Evolutionary conservation across 2,329 filamentous ascomycete genomes (phyloP).

Genomic region (Triangularia setosa): DNA sequence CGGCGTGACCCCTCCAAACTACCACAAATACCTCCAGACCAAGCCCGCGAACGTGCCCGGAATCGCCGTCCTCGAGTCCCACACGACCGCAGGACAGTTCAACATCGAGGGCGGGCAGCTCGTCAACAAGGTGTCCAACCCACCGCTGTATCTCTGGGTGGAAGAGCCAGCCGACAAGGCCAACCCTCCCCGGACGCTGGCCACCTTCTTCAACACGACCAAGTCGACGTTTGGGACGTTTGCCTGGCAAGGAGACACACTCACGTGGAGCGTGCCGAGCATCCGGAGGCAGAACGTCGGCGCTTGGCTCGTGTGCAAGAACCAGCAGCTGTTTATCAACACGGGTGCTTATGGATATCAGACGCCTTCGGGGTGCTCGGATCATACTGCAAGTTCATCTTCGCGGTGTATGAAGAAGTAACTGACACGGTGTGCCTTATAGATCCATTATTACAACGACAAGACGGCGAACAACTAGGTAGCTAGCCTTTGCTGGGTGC

Average conservation of each 20-base stretch:
- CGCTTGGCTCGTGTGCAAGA: constrained; percentile 56
- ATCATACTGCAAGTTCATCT: constrained; percentile 50
- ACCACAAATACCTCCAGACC: constrained; percentile 52
- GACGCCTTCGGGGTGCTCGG: constrained; percentile 54
- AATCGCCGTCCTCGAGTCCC: constrained; percentile 47
- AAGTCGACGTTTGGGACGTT: constrained; percentile 55
- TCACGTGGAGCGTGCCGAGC: constrained; percentile 49
- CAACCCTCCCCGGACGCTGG: constrained; percentile 44
- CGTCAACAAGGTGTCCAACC: constrained; percentile 43
- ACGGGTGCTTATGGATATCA: constrained; percentile 55
- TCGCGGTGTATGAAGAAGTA: neutral
- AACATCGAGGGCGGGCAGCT: constrained; percentile 54
- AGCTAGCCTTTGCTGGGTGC: neutral
- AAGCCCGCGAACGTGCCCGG: constrained; percentile 41
- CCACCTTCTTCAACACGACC: constrained; percentile 47
- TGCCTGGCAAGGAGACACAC: constrained; percentile 53
- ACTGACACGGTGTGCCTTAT: neutral
- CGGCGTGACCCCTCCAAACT: constrained; percentile 54
- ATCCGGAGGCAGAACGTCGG: constrained; percentile 51
- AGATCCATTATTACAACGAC: constrained; percentile 29
- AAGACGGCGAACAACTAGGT: constrained; percentile 26
- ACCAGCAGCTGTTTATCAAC: constrained; percentile 52
- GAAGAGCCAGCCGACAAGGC: constrained; percentile 40
- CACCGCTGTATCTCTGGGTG: constrained; percentile 45
- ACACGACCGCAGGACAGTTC: constrained; percentile 55